These are phyloP conservation scores for Fusarium sp. DNA, from an alignment of 2,329 filamentous ascomycete species.

Conservation along the genomic window DNA sequence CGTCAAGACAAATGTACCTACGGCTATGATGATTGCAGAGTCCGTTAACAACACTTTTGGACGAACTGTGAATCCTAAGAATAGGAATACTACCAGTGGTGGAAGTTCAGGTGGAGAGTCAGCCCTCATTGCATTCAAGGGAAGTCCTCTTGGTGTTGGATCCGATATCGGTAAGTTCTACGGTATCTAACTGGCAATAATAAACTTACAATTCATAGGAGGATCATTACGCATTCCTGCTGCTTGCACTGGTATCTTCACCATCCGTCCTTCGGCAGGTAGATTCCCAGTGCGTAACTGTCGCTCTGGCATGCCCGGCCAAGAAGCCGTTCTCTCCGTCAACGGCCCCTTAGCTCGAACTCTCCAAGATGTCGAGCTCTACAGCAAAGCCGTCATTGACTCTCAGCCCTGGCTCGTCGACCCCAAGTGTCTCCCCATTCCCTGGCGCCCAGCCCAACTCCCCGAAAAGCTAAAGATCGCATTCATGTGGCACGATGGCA, in stretches of 20 bases:
- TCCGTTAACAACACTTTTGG: constrained; percentile 72
- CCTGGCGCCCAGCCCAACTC: constrained; percentile 56
- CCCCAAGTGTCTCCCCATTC: constrained; percentile 65
- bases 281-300: constrained; percentile 64
- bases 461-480: constrained; percentile 60
- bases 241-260: constrained; percentile 65
- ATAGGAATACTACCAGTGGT: constrained; percentile 66
- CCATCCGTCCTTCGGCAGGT: constrained; percentile 64
- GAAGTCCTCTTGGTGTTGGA: constrained; percentile 68
- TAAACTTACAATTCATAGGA: constrained; percentile 39
- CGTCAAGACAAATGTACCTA: constrained; percentile 66
- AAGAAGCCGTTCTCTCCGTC: constrained; percentile 70
- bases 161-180: constrained; percentile 62
- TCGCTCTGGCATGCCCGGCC: constrained; percentile 67
- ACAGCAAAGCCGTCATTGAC: constrained; percentile 60
- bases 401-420: constrained; percentile 64
- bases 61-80: constrained; percentile 67
- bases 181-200: fast-evolving
- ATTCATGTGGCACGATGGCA: constrained; percentile 70
- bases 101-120: constrained; percentile 74
- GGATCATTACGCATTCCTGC: constrained; percentile 63
- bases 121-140: constrained; percentile 66
- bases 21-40: constrained; percentile 75
- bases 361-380: constrained; percentile 63
- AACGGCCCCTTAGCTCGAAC: constrained; percentile 69